Conservation (phyloP, 495 filamentous ascomycete species). For the Penicillium antarcticum region DNA sequence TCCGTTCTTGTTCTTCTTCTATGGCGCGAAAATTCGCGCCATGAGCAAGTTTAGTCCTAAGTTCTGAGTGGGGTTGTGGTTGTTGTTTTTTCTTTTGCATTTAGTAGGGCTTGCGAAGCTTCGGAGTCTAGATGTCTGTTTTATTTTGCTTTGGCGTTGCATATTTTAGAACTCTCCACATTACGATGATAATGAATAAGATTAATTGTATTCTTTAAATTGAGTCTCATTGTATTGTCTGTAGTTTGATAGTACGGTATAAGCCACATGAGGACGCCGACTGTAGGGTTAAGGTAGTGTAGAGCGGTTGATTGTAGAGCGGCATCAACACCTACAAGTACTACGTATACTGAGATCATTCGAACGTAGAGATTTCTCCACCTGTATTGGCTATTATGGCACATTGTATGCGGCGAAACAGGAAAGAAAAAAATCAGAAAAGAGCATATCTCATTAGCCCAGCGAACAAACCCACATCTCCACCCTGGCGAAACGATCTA, state of each 20-base stretch:
- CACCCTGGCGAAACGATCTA: conserved; percentile 19
- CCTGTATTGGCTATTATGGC: conserved; percentile 27
- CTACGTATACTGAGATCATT: conserved; percentile 6
- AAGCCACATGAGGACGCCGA: too few species aligned
- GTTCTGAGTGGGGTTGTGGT: conserved; percentile 21
- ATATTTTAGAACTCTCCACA: not conserved
- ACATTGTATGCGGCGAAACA: conserved; percentile 25
- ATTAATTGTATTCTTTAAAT: too few species aligned
- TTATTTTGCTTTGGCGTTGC: not conserved
- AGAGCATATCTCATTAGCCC: conserved; percentile 7
- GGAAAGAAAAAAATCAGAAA: conserved; percentile 7
- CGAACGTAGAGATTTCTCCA: conserved; percentile 18
- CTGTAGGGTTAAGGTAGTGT: too few species aligned
- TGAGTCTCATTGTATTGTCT: too few species aligned
- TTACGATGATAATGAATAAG: too few species aligned
- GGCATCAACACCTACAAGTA: not conserved
- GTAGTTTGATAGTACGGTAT: too few species aligned
- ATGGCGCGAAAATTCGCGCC: conserved; percentile 58
- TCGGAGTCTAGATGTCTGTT: not conserved
- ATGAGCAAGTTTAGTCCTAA: conserved; percentile 48
- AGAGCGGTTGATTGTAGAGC: too few species aligned
- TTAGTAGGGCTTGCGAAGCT: not conserved
- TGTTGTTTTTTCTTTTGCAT: not conserved
- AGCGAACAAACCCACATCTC: conserved; percentile 12
- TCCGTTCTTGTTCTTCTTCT: conserved; percentile 68